phyloP scores from a whole-genome alignment of 305 asterid species.

The Fraxinus sp. region DNA sequence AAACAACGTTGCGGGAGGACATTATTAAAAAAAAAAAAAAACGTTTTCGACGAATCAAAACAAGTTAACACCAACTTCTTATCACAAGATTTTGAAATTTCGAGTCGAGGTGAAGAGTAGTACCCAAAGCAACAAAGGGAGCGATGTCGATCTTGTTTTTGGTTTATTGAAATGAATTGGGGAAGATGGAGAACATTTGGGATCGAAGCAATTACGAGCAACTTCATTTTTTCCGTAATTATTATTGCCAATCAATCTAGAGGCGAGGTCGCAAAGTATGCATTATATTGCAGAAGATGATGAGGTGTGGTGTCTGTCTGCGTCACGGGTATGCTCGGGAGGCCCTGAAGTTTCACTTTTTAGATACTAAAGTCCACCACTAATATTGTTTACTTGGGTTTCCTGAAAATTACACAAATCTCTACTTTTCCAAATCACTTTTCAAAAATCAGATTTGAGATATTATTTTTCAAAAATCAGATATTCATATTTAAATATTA shows the following conservation, averaged over 20 bases:
- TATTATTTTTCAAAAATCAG: too few species aligned
- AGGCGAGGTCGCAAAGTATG: neutral
- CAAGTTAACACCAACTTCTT: neutral
- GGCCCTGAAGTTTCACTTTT: neutral
- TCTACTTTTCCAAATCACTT: too few species aligned
- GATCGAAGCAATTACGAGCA: slow-evolving; percentile 30
- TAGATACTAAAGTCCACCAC: too few species aligned
- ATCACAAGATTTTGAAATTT: neutral
- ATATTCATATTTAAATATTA: too few species aligned
- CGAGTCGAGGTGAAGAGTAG: slow-evolving; percentile 2
- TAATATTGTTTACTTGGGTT: too few species aligned
- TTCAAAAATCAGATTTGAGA: too few species aligned
- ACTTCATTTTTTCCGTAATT: slow-evolving; percentile 27
- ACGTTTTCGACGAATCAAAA: neutral
- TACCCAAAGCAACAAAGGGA: slow-evolving; percentile 38
- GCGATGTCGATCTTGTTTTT: slow-evolving; percentile 18
- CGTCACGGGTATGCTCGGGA: neutral
- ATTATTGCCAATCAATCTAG: neutral
- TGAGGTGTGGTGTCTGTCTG: neutral
- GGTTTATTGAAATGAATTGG: slow-evolving; percentile 3
- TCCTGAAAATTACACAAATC: too few species aligned
- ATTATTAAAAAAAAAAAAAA: neutral
- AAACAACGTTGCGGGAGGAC: neutral
- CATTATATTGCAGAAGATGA: neutral
- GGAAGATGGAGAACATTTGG: slow-evolving; percentile 19